Conservation (phyloP, 2,329 filamentous ascomycete genomes). For the Xylariomycetidae sp. region DNA sequence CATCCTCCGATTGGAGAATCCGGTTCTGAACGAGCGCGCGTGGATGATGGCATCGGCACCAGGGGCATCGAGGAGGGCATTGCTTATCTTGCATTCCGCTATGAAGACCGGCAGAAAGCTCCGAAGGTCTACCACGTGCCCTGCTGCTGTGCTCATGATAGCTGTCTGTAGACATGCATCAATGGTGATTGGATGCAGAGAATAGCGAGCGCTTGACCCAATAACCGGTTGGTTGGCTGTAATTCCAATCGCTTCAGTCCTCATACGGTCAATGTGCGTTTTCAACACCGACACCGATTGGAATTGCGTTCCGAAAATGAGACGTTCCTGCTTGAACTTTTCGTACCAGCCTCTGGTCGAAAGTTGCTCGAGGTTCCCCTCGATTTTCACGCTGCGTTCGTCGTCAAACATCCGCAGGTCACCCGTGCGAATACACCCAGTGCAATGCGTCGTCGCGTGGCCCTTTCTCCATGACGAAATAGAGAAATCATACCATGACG, state of each 20-base stretch:
- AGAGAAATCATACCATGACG: slow-evolving; percentile 12
- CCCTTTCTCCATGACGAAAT: slow-evolving; percentile 9
- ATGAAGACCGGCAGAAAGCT: slow-evolving; percentile 12
- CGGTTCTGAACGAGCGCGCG: slow-evolving; percentile 4
- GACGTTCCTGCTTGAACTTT: slow-evolving; percentile 10
- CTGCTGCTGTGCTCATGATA: slow-evolving; percentile 9
- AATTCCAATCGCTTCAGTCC: neutral
- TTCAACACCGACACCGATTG: slow-evolving; percentile 9
- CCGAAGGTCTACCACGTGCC: slow-evolving; percentile 1
- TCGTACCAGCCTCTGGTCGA: slow-evolving; percentile 16
- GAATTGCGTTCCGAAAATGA: slow-evolving; percentile 14
- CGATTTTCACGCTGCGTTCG: no score
- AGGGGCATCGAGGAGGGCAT: neutral
- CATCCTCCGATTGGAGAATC: slow-evolving; percentile 3
- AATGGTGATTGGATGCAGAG: slow-evolving; percentile 14
- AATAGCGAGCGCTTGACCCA: neutral
- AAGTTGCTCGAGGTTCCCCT: no score
- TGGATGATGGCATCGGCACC: slow-evolving; percentile 4
- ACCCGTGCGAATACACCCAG: slow-evolving; percentile 7
- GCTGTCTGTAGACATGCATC: slow-evolving; percentile 15
- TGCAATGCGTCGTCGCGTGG: slow-evolving; percentile 10
- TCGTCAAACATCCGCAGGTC: neutral
- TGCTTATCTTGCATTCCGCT: slow-evolving; percentile 6
- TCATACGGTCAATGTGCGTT: slow-evolving; percentile 4
- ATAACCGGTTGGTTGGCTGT: neutral